These are phyloP conservation scores for Oryza glumipatula DNA, from an alignment of 176 grass and related monocot genomes.

Conservation along the genomic window DNA sequence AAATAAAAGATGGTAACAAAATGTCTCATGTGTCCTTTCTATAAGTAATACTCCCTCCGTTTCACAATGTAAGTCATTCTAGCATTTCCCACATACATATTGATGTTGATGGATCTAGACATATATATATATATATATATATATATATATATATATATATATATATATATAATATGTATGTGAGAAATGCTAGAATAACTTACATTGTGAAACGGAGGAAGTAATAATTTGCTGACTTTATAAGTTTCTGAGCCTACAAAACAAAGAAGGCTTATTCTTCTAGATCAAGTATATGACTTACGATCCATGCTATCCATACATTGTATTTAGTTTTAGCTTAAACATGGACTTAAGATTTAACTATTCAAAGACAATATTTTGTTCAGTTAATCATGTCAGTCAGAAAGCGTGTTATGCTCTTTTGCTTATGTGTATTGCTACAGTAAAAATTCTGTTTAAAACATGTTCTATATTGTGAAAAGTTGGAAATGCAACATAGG, in stretches of 20 bases:
- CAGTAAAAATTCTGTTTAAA: not conserved
- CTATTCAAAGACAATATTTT: not conserved
- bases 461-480: not conserved
- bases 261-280: not conserved
- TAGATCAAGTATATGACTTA: not conserved
- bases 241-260: not conserved
- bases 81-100: too few species aligned
- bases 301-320: not conserved
- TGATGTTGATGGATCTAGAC: too few species aligned
- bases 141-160: too few species aligned
- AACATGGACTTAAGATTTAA: not conserved
- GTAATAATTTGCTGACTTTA: too few species aligned
- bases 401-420: not conserved
- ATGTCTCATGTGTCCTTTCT: not conserved
- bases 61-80: too few species aligned
- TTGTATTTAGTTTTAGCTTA: slow-evolving; percentile 7
- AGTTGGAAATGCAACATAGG: not conserved
- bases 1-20: not conserved
- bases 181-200: too few species aligned
- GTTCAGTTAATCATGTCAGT: not conserved
- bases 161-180: too few species aligned
- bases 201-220: too few species aligned
- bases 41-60: too few species aligned
- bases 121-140: too few species aligned
- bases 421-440: not conserved